Base-by-base conservation (phyloP, 495 filamentous ascomycete genomes). In the Penicillium mononematosum region DNA sequence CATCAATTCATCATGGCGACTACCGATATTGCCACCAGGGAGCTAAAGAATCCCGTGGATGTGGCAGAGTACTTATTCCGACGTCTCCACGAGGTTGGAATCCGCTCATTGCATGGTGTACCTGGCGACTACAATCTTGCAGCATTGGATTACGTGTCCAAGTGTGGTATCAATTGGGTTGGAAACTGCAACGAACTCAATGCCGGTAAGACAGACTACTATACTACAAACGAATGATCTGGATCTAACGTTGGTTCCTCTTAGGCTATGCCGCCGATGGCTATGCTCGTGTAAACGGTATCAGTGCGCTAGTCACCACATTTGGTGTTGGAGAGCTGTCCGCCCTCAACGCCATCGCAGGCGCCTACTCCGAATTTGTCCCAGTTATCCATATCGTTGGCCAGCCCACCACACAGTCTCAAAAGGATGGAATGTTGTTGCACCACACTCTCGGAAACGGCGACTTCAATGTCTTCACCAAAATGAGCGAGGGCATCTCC, bases 361-460 rank as follows among this genome's bases (percentile, higher is more conserved):
- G 87, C 17, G 75, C 82, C 17, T 86, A 81, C 67, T 81, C 77
- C 6, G 84, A 87, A 62, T 82, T 75, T 47, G 83, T 85, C 1
- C 84, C 84, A 0, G 75, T 88, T 41, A 72, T 84, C 24, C 85
- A 88, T 57, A 85, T 87, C 53, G 85, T 88, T 44, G 85, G 85
- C 53, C 83, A 84, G 56, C 82, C 84, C 12, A 70, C 71, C 29
- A 79, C 73, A 22, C 55, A 70, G 10, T 77, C 77, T 4, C 81
- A 84, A 55, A 75, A 69, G 50, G 75, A 78, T 68, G 81, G 81
- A 11, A 78, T 79, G 71, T 76, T 95, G n/a, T 78, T 98, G 12
- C 93, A 98, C 68, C 93, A 98, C 72, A 96, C 92, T 1, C 85
- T 98, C 14, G 92, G 91, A 32, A 94, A 96, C 65, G 92, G 92